A percentile compares a stretch with the other conserved stretches of the same genome.
These are phyloP conservation scores for Wickerhamiella australiensis DNA, from an alignment of 805 yeast species.

Conservation along the genomic window DNA sequence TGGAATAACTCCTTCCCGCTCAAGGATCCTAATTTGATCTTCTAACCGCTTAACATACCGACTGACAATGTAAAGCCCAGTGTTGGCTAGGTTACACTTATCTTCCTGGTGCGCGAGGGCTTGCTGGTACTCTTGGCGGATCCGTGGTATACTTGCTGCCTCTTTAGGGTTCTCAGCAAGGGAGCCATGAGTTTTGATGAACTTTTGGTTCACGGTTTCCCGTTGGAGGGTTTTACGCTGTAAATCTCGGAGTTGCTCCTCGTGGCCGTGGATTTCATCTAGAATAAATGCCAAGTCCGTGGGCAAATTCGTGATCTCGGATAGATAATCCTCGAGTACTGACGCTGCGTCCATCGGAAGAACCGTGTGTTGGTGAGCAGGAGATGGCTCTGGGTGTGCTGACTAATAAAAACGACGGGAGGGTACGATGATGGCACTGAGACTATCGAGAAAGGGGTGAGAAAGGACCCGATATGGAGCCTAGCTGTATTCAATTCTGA, in stretches of 20 bases:
- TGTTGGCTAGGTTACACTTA: slow-evolving; percentile 67
- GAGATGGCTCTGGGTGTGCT: background rate
- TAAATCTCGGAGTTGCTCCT: slow-evolving; percentile 50
- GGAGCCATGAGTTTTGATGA: slow-evolving; percentile 72
- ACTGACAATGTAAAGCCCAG: slow-evolving; percentile 64
- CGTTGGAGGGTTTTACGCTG: slow-evolving; percentile 54
- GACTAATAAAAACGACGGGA: too few species aligned
- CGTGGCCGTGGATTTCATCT: slow-evolving; percentile 65
- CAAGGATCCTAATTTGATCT: slow-evolving; percentile 61
- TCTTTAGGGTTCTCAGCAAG: slow-evolving; percentile 74
- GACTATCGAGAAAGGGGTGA: too few species aligned
- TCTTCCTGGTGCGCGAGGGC: slow-evolving; percentile 59
- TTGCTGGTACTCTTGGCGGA: slow-evolving; percentile 52
- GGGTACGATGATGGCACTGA: too few species aligned
- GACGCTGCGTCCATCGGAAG: slow-evolving; percentile 78
- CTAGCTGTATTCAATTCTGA: too few species aligned
- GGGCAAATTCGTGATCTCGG: slow-evolving; percentile 63
- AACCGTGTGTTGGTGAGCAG: background rate
- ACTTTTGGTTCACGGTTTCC: slow-evolving; percentile 73
- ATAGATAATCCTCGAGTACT: slow-evolving; percentile 54
- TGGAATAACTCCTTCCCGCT: slow-evolving; percentile 51
- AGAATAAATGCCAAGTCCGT: slow-evolving; percentile 71
- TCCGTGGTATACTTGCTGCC: slow-evolving; percentile 47
- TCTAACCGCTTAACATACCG: slow-evolving; percentile 66
- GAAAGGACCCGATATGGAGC: too few species aligned